Conservation (phyloP, 1,139 yeast genomes). For the Nakaseomyces sp. region DNA sequence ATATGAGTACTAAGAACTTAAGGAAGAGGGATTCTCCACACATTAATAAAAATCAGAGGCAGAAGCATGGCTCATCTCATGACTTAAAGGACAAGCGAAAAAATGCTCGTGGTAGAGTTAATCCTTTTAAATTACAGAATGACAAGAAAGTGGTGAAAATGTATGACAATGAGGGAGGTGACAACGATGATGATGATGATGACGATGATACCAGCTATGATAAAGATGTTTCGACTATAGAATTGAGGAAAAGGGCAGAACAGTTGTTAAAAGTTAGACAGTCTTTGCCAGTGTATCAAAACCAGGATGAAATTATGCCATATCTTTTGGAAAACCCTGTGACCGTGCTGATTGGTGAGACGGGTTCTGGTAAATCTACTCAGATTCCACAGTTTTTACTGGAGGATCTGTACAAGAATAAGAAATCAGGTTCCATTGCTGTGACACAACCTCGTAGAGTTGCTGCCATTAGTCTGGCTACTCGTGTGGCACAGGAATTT, state of each 20-base stretch:
- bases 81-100: not conserved
- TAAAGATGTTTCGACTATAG: conserved; percentile 10
- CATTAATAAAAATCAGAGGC: not conserved
- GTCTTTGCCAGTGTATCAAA: conserved; percentile 67
- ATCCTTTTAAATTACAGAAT: not conserved
- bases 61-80: not conserved
- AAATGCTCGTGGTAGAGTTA: not conserved
- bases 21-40: not conserved
- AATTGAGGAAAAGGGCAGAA: conserved; percentile 37
- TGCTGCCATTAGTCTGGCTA: conserved; percentile 91
- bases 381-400: conserved; percentile 89
- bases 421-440: conserved; percentile 50
- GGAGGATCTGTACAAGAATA: conserved; percentile 28
- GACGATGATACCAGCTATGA: conserved; percentile 11
- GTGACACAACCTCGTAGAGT: conserved; percentile 97
- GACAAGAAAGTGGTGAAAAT: not conserved
- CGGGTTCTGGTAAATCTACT: conserved; percentile 97
- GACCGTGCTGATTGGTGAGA: conserved; percentile 83
- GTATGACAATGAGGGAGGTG: not conserved
- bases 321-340: conserved; percentile 53
- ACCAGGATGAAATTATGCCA: conserved; percentile 52
- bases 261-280: conserved; percentile 45
- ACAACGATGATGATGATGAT: conserved; percentile 15
- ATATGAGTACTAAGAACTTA: not conserved
- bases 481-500: conserved; percentile 83